phyloP scores from a whole-genome alignment of 2,329 filamentous ascomycete genomes.

The Dryadomyces quercus-mongolicae region DNA sequence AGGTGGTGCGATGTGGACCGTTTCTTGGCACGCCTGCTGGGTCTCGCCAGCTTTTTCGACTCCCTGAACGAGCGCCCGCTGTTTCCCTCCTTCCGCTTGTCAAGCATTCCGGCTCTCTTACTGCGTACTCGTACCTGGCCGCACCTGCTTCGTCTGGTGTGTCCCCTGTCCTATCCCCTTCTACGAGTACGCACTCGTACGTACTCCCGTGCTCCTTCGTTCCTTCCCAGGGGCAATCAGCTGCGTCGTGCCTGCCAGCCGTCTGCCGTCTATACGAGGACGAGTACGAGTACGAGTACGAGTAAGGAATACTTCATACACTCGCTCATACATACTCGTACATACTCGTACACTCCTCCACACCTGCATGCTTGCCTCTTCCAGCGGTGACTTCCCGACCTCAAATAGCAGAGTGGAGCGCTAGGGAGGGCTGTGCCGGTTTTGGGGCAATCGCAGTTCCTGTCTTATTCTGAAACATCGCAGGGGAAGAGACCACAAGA shows the following conservation, averaged over 20 bases:
- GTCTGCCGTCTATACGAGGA: too few relatives aligned
- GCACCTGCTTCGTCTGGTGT: too few relatives aligned
- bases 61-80: too few relatives aligned
- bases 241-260: too few relatives aligned
- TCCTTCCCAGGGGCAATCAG: not conserved
- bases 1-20: not conserved
- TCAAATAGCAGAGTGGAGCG: constrained; percentile 2
- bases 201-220: not conserved
- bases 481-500: constrained; percentile 2
- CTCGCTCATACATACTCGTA: too few relatives aligned
- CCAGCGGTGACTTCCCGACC: not conserved
- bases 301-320: too few relatives aligned
- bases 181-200: too few relatives aligned
- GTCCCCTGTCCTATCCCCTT: not conserved
- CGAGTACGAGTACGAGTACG: too few relatives aligned
- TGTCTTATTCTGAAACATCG: constrained; percentile 12
- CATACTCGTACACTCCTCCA: too few relatives aligned
- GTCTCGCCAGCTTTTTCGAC: not conserved
- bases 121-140: too few relatives aligned
- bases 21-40: not conserved
- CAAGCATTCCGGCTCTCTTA: too few relatives aligned
- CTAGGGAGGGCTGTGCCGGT: constrained; percentile 4
- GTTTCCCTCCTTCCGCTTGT: too few relatives aligned
- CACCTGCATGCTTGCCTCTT: not conserved
- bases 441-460: constrained; percentile 7